These are phyloP conservation scores for Macrophomina pseudophaseolina DNA, from an alignment of 2,329 filamentous ascomycete species.

Conservation along the genomic window DNA sequence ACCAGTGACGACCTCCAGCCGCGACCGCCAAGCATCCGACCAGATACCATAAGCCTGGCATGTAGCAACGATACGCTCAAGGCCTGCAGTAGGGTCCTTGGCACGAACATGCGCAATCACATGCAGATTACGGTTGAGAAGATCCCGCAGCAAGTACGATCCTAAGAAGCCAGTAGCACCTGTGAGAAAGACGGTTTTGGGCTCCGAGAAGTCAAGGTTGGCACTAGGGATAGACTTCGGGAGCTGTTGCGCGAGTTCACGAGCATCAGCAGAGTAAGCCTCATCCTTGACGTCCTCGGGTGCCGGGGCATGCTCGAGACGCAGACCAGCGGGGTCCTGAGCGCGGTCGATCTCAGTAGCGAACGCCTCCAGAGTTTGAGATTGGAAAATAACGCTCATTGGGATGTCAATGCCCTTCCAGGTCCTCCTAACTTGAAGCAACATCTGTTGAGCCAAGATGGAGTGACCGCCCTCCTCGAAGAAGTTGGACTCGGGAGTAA, in stretches of 20 bases:
- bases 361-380: constrained; percentile 66
- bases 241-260: constrained; percentile 57
- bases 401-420: constrained; percentile 68
- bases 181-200: constrained; percentile 76
- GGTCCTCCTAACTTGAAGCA: constrained; percentile 70
- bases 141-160: constrained; percentile 75
- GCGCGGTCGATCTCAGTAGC: constrained; percentile 58
- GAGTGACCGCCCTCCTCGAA: constrained; percentile 83
- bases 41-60: constrained; percentile 81
- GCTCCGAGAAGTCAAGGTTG: constrained; percentile 38
- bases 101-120: constrained; percentile 79
- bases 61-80: constrained; percentile 69
- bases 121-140: constrained; percentile 68
- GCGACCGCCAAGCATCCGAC: constrained; percentile 68
- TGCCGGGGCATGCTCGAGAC: constrained; percentile 52
- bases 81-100: constrained; percentile 63
- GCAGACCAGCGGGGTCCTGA: constrained; percentile 55
- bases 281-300: constrained; percentile 51
- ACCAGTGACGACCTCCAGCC: constrained; percentile 72
- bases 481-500: constrained; percentile 69
- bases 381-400: constrained; percentile 73
- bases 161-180: constrained; percentile 91
- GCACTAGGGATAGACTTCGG: constrained; percentile 44
- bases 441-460: constrained; percentile 79
- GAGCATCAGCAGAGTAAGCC: constrained; percentile 60